These are phyloP conservation scores for Aspergillus pseudonomiae DNA, from an alignment of 2,329 filamentous ascomycete genomes.

Conservation along the genomic window DNA sequence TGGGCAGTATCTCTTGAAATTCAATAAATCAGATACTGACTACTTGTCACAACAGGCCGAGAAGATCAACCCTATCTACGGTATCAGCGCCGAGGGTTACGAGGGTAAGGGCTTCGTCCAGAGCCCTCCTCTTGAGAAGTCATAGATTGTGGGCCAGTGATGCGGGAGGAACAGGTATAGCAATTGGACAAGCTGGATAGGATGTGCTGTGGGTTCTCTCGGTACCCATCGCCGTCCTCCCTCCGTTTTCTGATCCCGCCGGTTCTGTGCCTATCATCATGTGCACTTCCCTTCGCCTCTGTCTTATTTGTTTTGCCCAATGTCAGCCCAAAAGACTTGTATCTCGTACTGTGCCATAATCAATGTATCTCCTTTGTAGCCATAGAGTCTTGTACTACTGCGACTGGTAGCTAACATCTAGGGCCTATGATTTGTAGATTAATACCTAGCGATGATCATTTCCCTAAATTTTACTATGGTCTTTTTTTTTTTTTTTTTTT, in stretches of 20 bases:
- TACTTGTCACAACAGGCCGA: constrained; percentile 61
- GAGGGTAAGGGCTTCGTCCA: constrained; percentile 78
- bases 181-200: constrained; percentile 23
- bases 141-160: constrained; percentile 29
- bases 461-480: neutral
- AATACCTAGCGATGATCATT: neutral
- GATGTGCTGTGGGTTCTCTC: constrained; percentile 10
- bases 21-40: constrained; percentile 25
- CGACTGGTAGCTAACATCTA: neutral
- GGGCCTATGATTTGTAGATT: neutral
- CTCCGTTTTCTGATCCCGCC: constrained; percentile 18
- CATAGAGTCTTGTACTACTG: constrained; percentile 33
- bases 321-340: constrained; percentile 38
- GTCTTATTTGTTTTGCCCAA: constrained; percentile 33
- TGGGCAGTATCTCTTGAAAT: neutral
- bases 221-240: constrained; percentile 12
- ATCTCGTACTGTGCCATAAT: constrained; percentile 49
- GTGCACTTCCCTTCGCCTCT: constrained; percentile 25
- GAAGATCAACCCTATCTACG: constrained; percentile 84
- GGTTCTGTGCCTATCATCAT: constrained; percentile 20
- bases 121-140: constrained; percentile 51
- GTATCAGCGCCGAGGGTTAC: constrained; percentile 79
- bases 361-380: constrained; percentile 48
- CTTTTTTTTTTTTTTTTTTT: no score
- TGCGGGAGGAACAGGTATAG: constrained; percentile 29